Base-by-base conservation (phyloP, 306 rosid genomes). In the Cercis canadensis region DNA sequence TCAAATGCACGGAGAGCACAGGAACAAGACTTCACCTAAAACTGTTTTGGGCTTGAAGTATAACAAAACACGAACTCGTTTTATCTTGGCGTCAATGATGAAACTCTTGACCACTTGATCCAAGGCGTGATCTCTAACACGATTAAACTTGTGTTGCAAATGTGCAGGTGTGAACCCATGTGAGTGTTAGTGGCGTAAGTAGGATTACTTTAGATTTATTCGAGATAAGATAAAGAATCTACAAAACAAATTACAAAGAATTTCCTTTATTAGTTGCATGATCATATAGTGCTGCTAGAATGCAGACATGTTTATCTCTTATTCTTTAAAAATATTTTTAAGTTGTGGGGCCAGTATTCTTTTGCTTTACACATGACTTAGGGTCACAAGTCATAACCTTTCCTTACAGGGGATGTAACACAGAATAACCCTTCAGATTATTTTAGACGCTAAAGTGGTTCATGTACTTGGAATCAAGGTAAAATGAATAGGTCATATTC, bases 381-480 rank as follows among this genome's bases (percentile, higher is more conserved):
- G 56, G 82, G 79, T 57, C 70, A 71, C 46, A 51, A 12, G 79
- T 51, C 65, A 65, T 44, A 51, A 9, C 61, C 45, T 31, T 58
- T 68, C 44, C 65, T 66, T 78, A 51, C 1, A 11, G 37, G n/a
- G 19, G 43, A 17, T 51, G 37, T 55, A 44, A 43, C 32, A 32
- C 58, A 60, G 19, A 53, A 9, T 19, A 33, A 51, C 45, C 60
- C 54, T 11, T 62, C 59, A 37, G 3, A 15, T 62, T 74, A 31
- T 74, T 62, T 79, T 40, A 40, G 57, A 64, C 71, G 70, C 65
- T 34, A 68, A 68, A 68, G 76, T 8, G 73, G 63, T 79, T 33
- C 52, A 62, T 36, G 71, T 64, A 70, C 78, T 82, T 70, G 65
- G 62, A 82, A 78, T 71, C 76, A 74, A 78, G 73, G 79, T 16